Conservation (phyloP, 2,329 filamentous ascomycete species). For the Calonectria honghensis region DNA sequence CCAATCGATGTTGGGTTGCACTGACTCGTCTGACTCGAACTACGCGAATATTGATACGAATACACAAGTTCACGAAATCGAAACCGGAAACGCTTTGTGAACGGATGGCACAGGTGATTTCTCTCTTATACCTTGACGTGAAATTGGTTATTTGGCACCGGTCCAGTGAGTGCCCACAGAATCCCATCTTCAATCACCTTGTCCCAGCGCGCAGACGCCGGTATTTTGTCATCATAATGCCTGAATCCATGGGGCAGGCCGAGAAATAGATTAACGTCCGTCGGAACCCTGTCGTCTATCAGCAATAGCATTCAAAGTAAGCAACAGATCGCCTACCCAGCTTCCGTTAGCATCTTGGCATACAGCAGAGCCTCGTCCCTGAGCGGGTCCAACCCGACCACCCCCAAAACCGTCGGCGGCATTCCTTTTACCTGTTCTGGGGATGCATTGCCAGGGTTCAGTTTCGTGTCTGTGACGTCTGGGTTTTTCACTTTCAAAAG, state of each 20-base stretch:
- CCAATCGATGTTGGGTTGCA: not conserved
- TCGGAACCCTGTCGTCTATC: conserved; percentile 47
- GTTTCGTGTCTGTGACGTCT: conserved; percentile 57
- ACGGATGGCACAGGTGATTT: not conserved
- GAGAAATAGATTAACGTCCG: conserved; percentile 41
- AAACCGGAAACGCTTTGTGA: not conserved
- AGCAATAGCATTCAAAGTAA: not conserved
- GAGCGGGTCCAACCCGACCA: conserved; percentile 67
- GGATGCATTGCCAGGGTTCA: conserved; percentile 62
- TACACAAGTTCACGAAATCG: not conserved
- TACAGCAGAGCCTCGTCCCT: conserved; percentile 69
- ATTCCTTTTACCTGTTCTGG: conserved; percentile 61
- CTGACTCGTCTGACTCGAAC: not conserved
- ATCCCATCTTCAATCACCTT: conserved; percentile 40
- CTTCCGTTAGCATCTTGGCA: conserved; percentile 63
- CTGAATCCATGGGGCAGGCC: conserved; percentile 42
- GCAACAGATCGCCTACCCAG: conserved; percentile 59
- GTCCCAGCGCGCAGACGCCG: conserved; percentile 39
- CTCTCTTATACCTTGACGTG: conserved; percentile 31
- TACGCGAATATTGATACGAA: not conserved
- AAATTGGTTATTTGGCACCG: conserved; percentile 24
- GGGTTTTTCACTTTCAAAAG: conserved; percentile 53
- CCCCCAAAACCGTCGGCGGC: conserved; percentile 65
- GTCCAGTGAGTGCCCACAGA: conserved; percentile 31
- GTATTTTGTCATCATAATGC: conserved; percentile 35